A percentile compares a stretch with the other conserved stretches of the same genome.
phyloP scores from a whole-genome alignment of 495 filamentous ascomycete genomes.

The Aspergillus conjunctus region DNA sequence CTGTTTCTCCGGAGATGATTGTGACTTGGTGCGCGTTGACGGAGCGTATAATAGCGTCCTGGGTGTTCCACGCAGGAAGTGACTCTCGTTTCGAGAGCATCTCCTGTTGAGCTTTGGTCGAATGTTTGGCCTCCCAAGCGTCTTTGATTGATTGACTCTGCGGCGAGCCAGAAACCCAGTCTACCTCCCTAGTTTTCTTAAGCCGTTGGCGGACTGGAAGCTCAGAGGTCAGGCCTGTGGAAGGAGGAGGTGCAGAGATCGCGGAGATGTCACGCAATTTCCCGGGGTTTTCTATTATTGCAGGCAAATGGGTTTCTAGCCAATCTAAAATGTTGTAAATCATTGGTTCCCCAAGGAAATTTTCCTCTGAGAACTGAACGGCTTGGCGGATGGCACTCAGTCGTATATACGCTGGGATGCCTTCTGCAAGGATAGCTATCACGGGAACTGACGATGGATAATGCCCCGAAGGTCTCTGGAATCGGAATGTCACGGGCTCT shows the following conservation, averaged over 20 bases:
- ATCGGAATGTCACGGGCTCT: slow-evolving; percentile 47
- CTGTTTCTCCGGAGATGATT: slow-evolving; percentile 96
- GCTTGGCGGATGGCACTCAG: slow-evolving; percentile 83
- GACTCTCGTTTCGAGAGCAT: slow-evolving; percentile 70
- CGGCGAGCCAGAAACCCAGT: slow-evolving; percentile 38
- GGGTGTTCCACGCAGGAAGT: slow-evolving; percentile 86
- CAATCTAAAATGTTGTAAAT: slow-evolving; percentile 88
- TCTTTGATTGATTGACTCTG: slow-evolving; percentile 47
- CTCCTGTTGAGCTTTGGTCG: slow-evolving; percentile 60
- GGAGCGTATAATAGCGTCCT: slow-evolving; percentile 70
- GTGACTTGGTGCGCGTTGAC: slow-evolving; percentile 79
- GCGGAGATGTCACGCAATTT: slow-evolving; percentile 78
- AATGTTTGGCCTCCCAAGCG: slow-evolving; percentile 58
- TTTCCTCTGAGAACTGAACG: slow-evolving; percentile 65
- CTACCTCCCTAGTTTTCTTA: slow-evolving; percentile 43
- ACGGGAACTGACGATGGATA: slow-evolving; percentile 82
- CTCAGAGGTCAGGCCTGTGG: slow-evolving; percentile 24
- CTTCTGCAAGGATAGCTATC: slow-evolving; percentile 62
- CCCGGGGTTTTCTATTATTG: slow-evolving; percentile 80
- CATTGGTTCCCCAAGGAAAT: slow-evolving; percentile 79
- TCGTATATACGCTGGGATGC: slow-evolving; percentile 88
- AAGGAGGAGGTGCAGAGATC: slow-evolving; percentile 43
- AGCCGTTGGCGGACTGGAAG: slow-evolving; percentile 55
- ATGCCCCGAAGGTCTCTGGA: slow-evolving; percentile 52
- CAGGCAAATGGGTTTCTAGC: slow-evolving; percentile 75